Base-by-base conservation (phyloP, 2,329 filamentous ascomycete genomes). In the Botrytis hyacinthi region DNA sequence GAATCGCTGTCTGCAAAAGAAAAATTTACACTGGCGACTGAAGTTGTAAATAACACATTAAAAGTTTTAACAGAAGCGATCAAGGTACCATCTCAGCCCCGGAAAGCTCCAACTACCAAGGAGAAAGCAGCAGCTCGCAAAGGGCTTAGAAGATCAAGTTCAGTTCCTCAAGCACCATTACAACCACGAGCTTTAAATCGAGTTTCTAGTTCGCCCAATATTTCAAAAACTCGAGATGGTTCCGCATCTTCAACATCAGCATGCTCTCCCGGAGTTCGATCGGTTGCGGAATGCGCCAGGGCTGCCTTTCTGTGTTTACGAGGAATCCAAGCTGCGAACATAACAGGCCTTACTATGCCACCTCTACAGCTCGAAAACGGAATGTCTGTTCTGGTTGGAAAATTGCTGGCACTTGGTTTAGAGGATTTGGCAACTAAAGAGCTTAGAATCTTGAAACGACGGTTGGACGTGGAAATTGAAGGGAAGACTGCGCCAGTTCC, bases 331-430 rank as follows among this genome's bases (percentile, higher is more conserved):
- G 84, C 82, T 44, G 80, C 81, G 32, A 84, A 86, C 40, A 83
- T 86, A 1, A 83, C 87, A 9, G 84, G 86, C 14, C 82, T 89
- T 16, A 82, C 86, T 16, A 83, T 90, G n/a, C 86, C 89, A 1
- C 86, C 88, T 62, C 83, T 92, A 57, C 92, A 95, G 79, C 81
- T 95, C 6, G 93, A 95, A 80, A 90, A 86, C 74, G 93, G 92
- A 71, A 92, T 93, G 86, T 88, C 91, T 26, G 89, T 90, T 0
- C 85, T 95, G 71, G 82, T 91, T 57, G 87, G 88, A 57, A 93
- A 90, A 79, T 84, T 95, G 1, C 83, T 94, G 22, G 83, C 84
- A 0, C 84, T 93, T 66, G 88, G 89, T 1, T 81, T 94, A 70
- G 87, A 92, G 63, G 88, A 90, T n/a, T 84, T 91, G 73, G 92